Conservation (phyloP, 2,329 filamentous ascomycete genomes). For the Pezicula neosporulosa region DNA sequence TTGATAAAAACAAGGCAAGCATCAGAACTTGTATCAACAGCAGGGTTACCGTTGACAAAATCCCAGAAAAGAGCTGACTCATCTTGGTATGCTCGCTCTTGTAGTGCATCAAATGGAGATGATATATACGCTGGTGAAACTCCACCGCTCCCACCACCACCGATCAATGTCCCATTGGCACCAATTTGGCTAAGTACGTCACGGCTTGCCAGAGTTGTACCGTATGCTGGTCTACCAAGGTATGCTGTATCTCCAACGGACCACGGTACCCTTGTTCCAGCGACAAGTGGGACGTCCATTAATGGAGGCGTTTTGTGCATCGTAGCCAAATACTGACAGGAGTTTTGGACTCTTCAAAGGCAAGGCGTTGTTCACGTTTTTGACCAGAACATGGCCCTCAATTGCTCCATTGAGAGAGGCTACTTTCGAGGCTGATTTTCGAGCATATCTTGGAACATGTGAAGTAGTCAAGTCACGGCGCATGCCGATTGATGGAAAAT, state of each 20-base stretch:
- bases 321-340: constrained; percentile 59
- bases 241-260: neutral
- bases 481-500: too few species aligned
- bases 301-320: constrained; percentile 31
- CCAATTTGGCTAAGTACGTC: too few species aligned
- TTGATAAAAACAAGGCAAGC: constrained; percentile 61
- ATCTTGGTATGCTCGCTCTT: too few species aligned
- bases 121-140: too few species aligned
- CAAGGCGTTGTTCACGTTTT: constrained; percentile 52
- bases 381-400: constrained; percentile 50
- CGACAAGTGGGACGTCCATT: neutral
- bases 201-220: too few species aligned
- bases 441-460: constrained; percentile 26
- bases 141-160: too few species aligned
- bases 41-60: constrained; percentile 39
- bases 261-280: neutral
- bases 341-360: constrained; percentile 47
- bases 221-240: too few species aligned
- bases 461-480: too few species aligned
- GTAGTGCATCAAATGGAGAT: too few species aligned
- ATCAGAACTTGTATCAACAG: constrained; percentile 50
- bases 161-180: too few species aligned
- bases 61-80: neutral
- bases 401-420: constrained; percentile 40
- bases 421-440: constrained; percentile 40